A percentile compares a stretch with the other conserved stretches of the same genome.
Evolutionary conservation across 2,329 filamentous ascomycete species (phyloP).

Genomic region (Aspergillus sp.): DNA sequence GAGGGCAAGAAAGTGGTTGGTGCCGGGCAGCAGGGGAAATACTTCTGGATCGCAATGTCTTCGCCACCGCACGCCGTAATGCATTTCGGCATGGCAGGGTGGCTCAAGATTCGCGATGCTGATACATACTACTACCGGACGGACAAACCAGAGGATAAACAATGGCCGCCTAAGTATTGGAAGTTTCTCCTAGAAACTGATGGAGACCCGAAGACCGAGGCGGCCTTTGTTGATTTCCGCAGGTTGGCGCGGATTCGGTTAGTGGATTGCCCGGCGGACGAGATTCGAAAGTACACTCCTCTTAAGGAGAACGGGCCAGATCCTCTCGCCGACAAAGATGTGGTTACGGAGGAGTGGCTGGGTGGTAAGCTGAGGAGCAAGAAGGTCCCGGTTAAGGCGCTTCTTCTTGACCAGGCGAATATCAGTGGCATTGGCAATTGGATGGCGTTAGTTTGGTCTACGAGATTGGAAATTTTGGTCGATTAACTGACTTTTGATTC

Average conservation of each 20-base stretch:
- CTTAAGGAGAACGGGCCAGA: constrained; percentile 92
- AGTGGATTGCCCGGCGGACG: constrained; percentile 72
- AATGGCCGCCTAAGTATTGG: constrained; percentile 87
- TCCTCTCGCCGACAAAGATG: constrained; percentile 76
- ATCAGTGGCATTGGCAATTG: constrained; percentile 95
- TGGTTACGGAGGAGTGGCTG: constrained; percentile 76
- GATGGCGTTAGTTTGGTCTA: constrained; percentile 63
- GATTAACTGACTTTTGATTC: constrained; percentile 5
- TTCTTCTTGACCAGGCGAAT: constrained; percentile 82
- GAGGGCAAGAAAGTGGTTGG: constrained; percentile 69
- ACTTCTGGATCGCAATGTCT: constrained; percentile 86
- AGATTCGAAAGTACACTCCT: constrained; percentile 74
- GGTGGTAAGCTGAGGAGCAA: constrained; percentile 68
- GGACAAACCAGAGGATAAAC: constrained; percentile 54
- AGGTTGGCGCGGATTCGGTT: constrained; percentile 77
- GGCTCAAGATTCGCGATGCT: constrained; percentile 82
- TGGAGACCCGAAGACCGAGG: constrained; percentile 59
- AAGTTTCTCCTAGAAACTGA: constrained; percentile 78
- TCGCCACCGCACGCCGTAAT: constrained; percentile 81
- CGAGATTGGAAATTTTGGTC: background rate
- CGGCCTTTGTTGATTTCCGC: constrained; percentile 81
- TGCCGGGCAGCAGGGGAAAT: constrained; percentile 89
- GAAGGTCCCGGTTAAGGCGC: constrained; percentile 82
- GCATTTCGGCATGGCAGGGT: constrained; percentile 78
- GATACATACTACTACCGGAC: constrained; percentile 79